phyloP scores from a whole-genome alignment of 257 asterid genomes.

The Fraxinus quadrangulata region DNA sequence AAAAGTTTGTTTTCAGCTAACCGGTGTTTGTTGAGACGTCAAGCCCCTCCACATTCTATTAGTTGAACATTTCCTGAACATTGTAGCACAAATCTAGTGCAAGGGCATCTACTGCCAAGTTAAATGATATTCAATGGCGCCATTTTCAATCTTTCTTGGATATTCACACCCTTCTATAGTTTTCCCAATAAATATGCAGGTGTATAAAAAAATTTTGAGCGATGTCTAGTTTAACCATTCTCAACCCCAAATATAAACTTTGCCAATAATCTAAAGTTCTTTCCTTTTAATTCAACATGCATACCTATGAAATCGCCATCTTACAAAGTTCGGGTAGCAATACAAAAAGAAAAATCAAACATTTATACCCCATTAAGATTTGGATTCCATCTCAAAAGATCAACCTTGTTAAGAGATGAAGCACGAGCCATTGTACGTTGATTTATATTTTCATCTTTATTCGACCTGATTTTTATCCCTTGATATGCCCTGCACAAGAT shows the following conservation, averaged over 20 bases:
- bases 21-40: neutral
- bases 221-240: neutral
- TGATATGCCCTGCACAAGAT: no score
- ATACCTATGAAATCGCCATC: neutral
- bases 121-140: neutral
- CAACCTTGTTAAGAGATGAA: no score
- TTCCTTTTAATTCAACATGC: slow-evolving; percentile 6
- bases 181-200: neutral
- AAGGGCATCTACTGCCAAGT: neutral
- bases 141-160: neutral
- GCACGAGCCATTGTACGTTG: no score
- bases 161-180: neutral
- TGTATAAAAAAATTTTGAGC: neutral
- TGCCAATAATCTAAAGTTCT: neutral
- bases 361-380: neutral
- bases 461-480: no score
- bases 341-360: neutral
- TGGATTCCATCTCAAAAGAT: no score
- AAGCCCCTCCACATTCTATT: neutral
- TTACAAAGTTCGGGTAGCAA: neutral
- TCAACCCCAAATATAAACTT: neutral
- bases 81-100: neutral
- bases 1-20: neutral
- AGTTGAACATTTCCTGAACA: neutral
- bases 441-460: no score